Evolutionary conservation across 305 asterid species (phyloP).

Genomic region (Galium porrigens): DNA sequence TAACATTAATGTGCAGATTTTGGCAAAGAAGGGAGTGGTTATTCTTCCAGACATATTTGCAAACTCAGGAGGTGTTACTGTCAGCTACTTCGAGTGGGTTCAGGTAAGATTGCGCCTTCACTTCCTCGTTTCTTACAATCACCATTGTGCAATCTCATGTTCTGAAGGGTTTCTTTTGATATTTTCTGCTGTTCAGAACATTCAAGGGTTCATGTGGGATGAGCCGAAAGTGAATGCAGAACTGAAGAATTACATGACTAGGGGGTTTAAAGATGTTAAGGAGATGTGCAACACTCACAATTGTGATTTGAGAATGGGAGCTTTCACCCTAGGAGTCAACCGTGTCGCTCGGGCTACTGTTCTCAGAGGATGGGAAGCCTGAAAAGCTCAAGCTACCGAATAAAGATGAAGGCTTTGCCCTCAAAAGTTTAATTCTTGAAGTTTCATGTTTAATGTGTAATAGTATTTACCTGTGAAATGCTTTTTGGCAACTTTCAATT

Average conservation of each 20-base stretch:
- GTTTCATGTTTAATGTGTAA: neutral
- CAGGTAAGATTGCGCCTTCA: constrained; percentile 29
- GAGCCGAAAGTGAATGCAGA: constrained; percentile 64
- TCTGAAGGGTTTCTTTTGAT: neutral
- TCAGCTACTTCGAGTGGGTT: constrained; percentile 86
- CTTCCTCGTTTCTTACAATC: neutral
- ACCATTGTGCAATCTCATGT: neutral
- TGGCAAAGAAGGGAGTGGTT: constrained; percentile 58
- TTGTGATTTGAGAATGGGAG: constrained; percentile 76
- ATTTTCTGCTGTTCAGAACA: constrained; percentile 31
- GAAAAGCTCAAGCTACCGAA: constrained; percentile 5
- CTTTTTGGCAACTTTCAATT: neutral
- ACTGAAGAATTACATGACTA: constrained; percentile 56
- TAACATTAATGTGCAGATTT: constrained; percentile 29
- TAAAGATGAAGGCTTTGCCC: constrained; percentile 1
- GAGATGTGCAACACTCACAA: constrained; percentile 57
- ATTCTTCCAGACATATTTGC: constrained; percentile 75
- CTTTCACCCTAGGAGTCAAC: constrained; percentile 61
- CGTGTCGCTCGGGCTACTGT: constrained; percentile 84
- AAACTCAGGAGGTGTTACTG: constrained; percentile 73
- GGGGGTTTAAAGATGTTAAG: constrained; percentile 49
- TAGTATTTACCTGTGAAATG: neutral
- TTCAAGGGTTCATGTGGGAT: constrained; percentile 89
- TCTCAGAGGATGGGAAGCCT: constrained; percentile 85
- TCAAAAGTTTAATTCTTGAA: neutral